Evolutionary conservation across 2,329 filamentous ascomycete genomes (phyloP).

Genomic region (Penicillium brasilianum): DNA sequence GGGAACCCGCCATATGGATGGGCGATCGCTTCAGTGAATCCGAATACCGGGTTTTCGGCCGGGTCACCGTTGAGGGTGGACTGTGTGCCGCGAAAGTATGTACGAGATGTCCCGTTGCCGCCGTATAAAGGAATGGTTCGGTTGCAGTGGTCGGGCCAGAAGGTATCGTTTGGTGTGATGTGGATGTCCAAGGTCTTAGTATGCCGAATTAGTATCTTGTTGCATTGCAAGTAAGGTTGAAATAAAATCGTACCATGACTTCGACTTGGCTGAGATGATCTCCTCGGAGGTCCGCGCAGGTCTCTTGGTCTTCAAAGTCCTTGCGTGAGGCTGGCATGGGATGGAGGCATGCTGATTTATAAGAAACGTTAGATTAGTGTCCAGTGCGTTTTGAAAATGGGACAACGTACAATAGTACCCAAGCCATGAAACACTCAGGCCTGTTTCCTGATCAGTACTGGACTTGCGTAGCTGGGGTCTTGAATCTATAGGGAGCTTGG

Average conservation of each 20-base stretch:
- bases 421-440: slow-evolving; percentile 35
- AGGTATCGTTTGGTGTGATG: slow-evolving; percentile 17
- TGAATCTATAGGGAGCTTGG: slow-evolving; percentile 17
- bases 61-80: slow-evolving; percentile 13
- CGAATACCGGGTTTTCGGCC: slow-evolving; percentile 34
- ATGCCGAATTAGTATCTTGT: slow-evolving; percentile 10
- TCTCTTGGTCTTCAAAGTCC: slow-evolving; percentile 39
- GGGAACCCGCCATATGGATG: slow-evolving; percentile 35
- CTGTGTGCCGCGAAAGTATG: slow-evolving; percentile 37
- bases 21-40: slow-evolving; percentile 42
- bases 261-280: slow-evolving; percentile 31
- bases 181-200: slow-evolving; percentile 32
- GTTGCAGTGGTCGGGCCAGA: slow-evolving; percentile 38
- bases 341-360: slow-evolving; percentile 42
- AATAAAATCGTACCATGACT: slow-evolving; percentile 26
- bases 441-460: slow-evolving; percentile 7
- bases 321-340: slow-evolving; percentile 34
- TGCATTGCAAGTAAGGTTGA: neutral
- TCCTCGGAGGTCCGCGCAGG: slow-evolving; percentile 39
- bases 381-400: neutral
- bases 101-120: slow-evolving; percentile 6
- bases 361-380: slow-evolving; percentile 8
- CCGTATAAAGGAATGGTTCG: slow-evolving; percentile 26
- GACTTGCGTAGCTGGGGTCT: slow-evolving; percentile 30
- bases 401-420: slow-evolving; percentile 43